A percentile compares a stretch with the other conserved stretches of the same genome.
Evolutionary conservation across 768 basidiomycete genomes (phyloP).

Genomic region (Gloeophyllum trabeum): DNA sequence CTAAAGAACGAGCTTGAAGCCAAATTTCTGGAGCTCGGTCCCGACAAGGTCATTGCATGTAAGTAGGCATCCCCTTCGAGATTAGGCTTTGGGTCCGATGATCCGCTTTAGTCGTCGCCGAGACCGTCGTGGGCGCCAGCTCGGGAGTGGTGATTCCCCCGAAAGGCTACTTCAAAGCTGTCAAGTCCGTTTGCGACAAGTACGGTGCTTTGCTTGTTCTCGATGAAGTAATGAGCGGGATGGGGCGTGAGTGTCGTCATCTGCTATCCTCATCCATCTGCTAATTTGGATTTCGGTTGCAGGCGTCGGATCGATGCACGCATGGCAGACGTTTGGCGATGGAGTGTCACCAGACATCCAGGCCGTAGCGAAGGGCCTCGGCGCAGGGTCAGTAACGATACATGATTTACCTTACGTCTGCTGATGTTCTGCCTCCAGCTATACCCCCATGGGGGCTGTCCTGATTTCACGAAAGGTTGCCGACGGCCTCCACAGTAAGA

Average conservation of each 20-base stretch:
- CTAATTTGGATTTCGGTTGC: neutral
- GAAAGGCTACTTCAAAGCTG: neutral
- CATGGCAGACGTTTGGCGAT: neutral
- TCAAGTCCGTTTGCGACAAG: neutral
- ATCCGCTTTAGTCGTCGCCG: neutral
- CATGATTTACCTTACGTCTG: neutral
- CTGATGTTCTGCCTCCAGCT: neutral
- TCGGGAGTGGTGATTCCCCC: neutral
- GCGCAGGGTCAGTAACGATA: neutral
- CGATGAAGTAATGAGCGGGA: neutral
- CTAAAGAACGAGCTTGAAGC: neutral
- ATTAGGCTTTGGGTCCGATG: neutral
- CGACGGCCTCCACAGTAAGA: neutral
- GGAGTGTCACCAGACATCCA: neutral
- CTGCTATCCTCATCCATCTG: neutral
- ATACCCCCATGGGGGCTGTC: neutral
- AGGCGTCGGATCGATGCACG: neutral
- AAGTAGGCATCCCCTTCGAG: neutral
- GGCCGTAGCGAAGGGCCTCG: neutral
- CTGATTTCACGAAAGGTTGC: neutral
- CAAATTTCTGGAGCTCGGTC: neutral
- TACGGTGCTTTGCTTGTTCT: neutral
- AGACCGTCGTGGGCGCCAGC: neutral
- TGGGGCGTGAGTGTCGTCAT: neutral
- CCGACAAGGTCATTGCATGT: neutral